Evolutionary conservation across 257 asterid genomes (phyloP).

Genomic region (Lycium barbarum): DNA sequence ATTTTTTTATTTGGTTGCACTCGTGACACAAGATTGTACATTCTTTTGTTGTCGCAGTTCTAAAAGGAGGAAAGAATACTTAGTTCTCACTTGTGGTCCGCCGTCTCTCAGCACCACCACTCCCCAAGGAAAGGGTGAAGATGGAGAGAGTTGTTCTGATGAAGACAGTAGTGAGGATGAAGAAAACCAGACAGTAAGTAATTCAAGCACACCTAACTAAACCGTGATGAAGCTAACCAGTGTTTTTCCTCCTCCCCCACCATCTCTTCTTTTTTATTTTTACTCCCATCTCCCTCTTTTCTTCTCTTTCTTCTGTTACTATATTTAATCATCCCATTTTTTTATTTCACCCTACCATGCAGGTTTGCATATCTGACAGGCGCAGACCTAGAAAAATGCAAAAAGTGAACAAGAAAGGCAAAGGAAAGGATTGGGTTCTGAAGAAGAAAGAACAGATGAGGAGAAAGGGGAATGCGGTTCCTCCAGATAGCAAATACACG

Average conservation of each 20-base stretch:
- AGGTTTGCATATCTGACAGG: slow-evolving; percentile 80
- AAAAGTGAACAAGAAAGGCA: slow-evolving; percentile 71
- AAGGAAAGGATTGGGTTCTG: slow-evolving; percentile 84
- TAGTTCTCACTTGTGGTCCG: slow-evolving; percentile 90
- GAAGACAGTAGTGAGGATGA: slow-evolving; percentile 80
- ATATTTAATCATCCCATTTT: not conserved
- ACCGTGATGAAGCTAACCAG: not conserved
- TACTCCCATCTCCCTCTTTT: not conserved
- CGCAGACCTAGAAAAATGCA: slow-evolving; percentile 83
- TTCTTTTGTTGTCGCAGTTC: slow-evolving; percentile 55
- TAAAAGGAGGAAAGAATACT: slow-evolving; percentile 86
- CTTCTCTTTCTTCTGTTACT: not conserved
- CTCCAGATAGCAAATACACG: slow-evolving; percentile 76
- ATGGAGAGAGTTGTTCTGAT: slow-evolving; percentile 73
- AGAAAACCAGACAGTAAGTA: slow-evolving; percentile 69
- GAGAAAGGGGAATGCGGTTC: slow-evolving; percentile 77
- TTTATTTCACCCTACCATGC: slow-evolving; percentile 30
- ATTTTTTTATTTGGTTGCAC: slow-evolving; percentile 7
- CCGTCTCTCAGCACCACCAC: slow-evolving; percentile 68
- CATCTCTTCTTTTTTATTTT: not conserved
- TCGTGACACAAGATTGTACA: slow-evolving; percentile 11
- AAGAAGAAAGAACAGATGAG: slow-evolving; percentile 80
- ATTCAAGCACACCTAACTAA: not conserved
- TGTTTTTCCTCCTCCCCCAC: not conserved
- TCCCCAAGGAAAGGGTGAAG: slow-evolving; percentile 72